Evolutionary conservation across 1,139 yeast genomes (phyloP).

Genomic region (Meyerozyma athensensis): DNA sequence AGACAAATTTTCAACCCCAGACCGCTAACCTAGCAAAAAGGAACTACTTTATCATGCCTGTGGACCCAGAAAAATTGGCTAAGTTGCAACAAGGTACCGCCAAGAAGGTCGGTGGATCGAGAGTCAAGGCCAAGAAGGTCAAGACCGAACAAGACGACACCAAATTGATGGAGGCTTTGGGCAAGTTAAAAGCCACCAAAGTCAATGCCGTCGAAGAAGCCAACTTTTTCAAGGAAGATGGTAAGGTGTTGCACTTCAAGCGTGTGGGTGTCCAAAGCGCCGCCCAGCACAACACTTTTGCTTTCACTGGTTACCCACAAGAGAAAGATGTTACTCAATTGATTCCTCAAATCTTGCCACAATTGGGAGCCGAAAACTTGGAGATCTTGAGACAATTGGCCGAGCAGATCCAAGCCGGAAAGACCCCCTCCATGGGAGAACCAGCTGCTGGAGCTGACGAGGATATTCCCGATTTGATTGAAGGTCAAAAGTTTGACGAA

Average conservation of each 20-base stretch:
- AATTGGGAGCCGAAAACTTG: slow-evolving; percentile 94
- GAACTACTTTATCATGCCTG: slow-evolving; percentile 52
- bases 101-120: slow-evolving; percentile 84
- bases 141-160: slow-evolving; percentile 78
- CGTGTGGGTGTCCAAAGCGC: slow-evolving; percentile 95
- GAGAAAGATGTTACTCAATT: slow-evolving; percentile 90
- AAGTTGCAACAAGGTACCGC: slow-evolving; percentile 71
- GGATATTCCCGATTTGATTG: slow-evolving; percentile 91
- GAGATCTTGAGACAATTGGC: slow-evolving; percentile 88
- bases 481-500: slow-evolving; percentile 91
- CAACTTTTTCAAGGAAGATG: slow-evolving; percentile 95
- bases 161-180: slow-evolving; percentile 85
- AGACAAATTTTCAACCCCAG: slow-evolving; percentile 2
- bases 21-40: neutral
- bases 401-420: slow-evolving; percentile 73
- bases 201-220: slow-evolving; percentile 92
- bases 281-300: slow-evolving; percentile 85
- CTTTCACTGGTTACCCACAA: slow-evolving; percentile 93
- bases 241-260: slow-evolving; percentile 92
- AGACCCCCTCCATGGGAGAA: slow-evolving; percentile 41
- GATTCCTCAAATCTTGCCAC: slow-evolving; percentile 92
- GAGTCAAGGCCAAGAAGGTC: slow-evolving; percentile 76
- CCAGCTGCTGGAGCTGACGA: slow-evolving; percentile 55
- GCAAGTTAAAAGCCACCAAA: slow-evolving; percentile 85
- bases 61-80: slow-evolving; percentile 85